These are phyloP conservation scores for Samsoniella hepiali DNA, from an alignment of 2,329 filamentous ascomycete species.

Conservation along the genomic window DNA sequence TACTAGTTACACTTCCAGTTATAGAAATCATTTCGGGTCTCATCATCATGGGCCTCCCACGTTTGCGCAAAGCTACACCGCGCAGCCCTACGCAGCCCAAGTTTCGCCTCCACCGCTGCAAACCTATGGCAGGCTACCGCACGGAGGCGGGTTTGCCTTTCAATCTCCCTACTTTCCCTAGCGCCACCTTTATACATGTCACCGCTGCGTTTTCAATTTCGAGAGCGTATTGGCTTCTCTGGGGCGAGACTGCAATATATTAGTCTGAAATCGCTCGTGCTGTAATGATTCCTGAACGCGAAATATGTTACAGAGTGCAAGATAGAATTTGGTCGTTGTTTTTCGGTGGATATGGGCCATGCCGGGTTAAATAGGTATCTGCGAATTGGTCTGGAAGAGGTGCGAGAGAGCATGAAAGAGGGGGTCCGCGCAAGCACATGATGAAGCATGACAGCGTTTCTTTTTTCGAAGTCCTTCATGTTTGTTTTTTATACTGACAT, in stretches of 20 bases:
- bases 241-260: too few species aligned
- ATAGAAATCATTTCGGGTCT: neutral
- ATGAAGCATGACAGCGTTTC: slow-evolving; percentile 9
- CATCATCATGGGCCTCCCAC: neutral
- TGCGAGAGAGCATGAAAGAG: neutral
- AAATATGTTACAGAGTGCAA: too few species aligned
- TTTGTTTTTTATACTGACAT: slow-evolving; percentile 4
- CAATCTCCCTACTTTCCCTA: neutral
- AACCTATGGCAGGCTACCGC: neutral
- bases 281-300: too few species aligned
- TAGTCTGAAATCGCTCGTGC: too few species aligned
- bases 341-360: too few species aligned
- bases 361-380: too few species aligned
- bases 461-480: neutral
- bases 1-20: too few species aligned
- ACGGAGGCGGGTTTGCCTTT: neutral
- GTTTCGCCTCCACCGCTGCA: neutral
- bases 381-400: too few species aligned
- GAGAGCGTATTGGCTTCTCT: too few species aligned
- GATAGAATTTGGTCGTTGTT: too few species aligned
- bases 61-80: neutral
- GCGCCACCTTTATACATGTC: neutral
- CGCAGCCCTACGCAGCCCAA: neutral
- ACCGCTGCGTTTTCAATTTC: neutral
- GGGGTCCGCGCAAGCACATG: neutral